Evolutionary conservation across 2,329 filamentous ascomycete genomes (phyloP), one percentile per base, ranked within the genome.

Genomic region (Xylaria sp.): DNA sequence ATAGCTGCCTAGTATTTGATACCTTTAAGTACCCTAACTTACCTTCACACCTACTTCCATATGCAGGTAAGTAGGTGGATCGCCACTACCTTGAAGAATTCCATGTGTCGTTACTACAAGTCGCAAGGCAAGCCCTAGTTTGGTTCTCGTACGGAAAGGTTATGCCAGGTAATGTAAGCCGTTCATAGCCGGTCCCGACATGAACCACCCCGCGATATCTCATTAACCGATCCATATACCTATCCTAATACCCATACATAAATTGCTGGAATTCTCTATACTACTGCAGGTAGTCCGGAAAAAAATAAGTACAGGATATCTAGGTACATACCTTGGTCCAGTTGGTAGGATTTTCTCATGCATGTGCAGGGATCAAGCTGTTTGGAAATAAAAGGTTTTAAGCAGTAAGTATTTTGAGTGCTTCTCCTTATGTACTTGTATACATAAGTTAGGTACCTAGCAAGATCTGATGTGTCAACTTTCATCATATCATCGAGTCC

Each of bases 181-280:
- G 58, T 46, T 25, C 68, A 51, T 62, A 70, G 68, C 57, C 58
- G 54, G 58, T 58, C 61, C 49, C 28, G 51, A 56, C 8, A n/a
- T n/a, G 18, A n/a, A 46, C 41, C 39, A 18, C 39, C 18, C 41
- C 41, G 13, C 6, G 1, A 43, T 43, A 13, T 43, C 41, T 46
- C 41, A 46, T 15, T 49, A 18, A 15, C 18, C 7, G 18, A n/a
- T 46, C 18, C 41, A n/a, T 46, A 46, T 46, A 46, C 41, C 41
- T 12, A 31, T n/a, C 10, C 25, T 18, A 3, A 25, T 15, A 41
- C 55, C 7, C 15, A 4, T 43, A 52, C 28, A 28, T 28, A 28
- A 28, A 28, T 28, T 5, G n/a, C 41, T 56, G 36, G 54, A 12
- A 41, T 57, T 36, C 15, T 20, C 9, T 23, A n/a, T 48, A 20